Evolutionary conservation across 805 yeast genomes (phyloP).

Genomic region (Candida caryicola): DNA sequence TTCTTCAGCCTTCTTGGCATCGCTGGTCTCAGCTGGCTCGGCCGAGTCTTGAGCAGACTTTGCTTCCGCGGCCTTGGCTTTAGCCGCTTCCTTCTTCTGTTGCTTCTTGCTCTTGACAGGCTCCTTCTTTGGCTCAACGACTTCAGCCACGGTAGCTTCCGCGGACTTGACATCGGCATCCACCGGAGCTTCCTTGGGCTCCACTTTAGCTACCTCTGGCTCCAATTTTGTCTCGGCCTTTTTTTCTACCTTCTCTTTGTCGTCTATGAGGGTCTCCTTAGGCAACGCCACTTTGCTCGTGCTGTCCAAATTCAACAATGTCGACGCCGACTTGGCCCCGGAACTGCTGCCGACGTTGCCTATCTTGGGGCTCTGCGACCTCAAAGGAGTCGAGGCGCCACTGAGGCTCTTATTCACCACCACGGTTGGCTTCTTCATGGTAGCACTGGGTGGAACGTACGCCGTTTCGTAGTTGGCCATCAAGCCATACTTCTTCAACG

Average conservation of each 20-base stretch:
- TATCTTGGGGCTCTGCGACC: slow-evolving; percentile 11
- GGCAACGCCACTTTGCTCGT: slow-evolving; percentile 29
- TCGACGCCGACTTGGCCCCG: slow-evolving; percentile 10
- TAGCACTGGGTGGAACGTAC: slow-evolving; percentile 33
- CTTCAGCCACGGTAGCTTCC: too few relatives aligned
- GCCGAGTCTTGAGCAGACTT: not conserved
- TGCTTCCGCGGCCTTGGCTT: slow-evolving; percentile 3
- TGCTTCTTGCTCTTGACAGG: slow-evolving; percentile 3
- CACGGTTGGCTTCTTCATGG: slow-evolving; percentile 7
- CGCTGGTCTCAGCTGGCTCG: slow-evolving; percentile 4
- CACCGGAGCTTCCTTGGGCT: slow-evolving; percentile 4
- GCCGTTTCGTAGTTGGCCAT: slow-evolving; percentile 36
- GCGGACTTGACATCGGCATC: slow-evolving; percentile 2
- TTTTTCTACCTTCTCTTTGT: slow-evolving; percentile 7
- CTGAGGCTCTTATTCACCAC: slow-evolving; percentile 1
- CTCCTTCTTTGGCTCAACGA: not conserved
- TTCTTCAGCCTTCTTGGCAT: too few relatives aligned
- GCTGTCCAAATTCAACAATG: slow-evolving; percentile 27
- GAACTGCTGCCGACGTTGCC: slow-evolving; percentile 5
- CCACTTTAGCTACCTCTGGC: slow-evolving; percentile 1
- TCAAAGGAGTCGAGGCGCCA: slow-evolving; percentile 11
- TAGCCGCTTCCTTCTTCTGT: slow-evolving; percentile 6
- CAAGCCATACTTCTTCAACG: slow-evolving; percentile 40
- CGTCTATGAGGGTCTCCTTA: slow-evolving; percentile 43
- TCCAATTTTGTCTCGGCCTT: not conserved